Conservation (phyloP, 805 yeast species). For the Teunomyces funiuensis region DNA sequence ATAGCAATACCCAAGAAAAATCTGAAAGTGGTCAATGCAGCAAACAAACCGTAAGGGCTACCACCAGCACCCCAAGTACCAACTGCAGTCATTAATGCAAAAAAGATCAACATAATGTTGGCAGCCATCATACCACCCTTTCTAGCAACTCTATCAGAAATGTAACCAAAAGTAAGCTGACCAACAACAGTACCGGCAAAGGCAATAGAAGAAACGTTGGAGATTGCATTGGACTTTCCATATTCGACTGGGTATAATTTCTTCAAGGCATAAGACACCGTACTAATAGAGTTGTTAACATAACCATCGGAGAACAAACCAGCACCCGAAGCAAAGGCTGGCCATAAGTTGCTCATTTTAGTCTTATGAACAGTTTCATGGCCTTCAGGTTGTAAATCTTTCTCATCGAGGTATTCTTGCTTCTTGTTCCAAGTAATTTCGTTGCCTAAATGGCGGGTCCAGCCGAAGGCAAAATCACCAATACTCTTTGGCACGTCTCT, state of each 20-base stretch:
- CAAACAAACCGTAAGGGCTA: constrained; percentile 71
- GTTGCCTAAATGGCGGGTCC: constrained; percentile 40
- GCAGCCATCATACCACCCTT: constrained; percentile 82
- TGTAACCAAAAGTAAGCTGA: constrained; percentile 74
- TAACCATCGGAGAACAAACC: constrained; percentile 94
- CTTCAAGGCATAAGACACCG: constrained; percentile 70
- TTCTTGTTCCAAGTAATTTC: constrained; percentile 44
- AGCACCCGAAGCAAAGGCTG: constrained; percentile 64
- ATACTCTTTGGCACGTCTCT: constrained; percentile 53
- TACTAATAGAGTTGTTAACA: constrained; percentile 78
- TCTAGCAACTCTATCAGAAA: constrained; percentile 79
- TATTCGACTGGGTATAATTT: constrained; percentile 65
- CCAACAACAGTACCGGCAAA: constrained; percentile 93
- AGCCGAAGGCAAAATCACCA: constrained; percentile 36
- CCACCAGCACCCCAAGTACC: constrained; percentile 74
- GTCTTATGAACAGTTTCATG: constrained; percentile 11
- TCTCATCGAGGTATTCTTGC: constrained; percentile 17
- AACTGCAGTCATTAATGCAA: constrained; percentile 70
- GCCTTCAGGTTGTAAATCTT: constrained; percentile 11
- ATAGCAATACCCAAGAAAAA: constrained; percentile 88
- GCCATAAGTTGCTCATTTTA: constrained; percentile 28
- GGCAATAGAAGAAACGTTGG: constrained; percentile 82
- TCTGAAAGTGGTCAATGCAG: constrained; percentile 81
- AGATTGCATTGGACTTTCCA: constrained; percentile 63
- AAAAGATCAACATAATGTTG: constrained; percentile 69